Evolutionary conservation across 176 grass and related monocot species (phyloP), one percentile per base, ranked within the genome.

Genomic region (Carex scoparia): DNA sequence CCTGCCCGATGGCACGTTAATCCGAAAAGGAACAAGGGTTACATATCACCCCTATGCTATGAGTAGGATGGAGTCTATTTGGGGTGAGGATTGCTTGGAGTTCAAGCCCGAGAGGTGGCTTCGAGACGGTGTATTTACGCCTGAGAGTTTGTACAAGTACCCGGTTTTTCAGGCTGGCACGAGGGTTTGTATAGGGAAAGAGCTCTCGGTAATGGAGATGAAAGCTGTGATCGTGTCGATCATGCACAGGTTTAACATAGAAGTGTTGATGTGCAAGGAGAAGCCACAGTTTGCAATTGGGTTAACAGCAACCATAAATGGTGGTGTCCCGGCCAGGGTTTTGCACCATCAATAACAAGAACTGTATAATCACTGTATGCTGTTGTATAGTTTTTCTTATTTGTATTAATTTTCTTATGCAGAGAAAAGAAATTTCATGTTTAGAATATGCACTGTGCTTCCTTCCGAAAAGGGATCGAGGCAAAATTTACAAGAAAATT

Each of bases 11-110:
- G 93, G 91, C 61, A 92, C 91, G 19, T 91, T 92, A 66, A 83
- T 95, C 1, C 30, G 82, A 0, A 84, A 67, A 37, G 79, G 67
- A 31, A 67, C 87, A 42, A 87, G 91, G 10, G 87, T 95, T 12
- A 91, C 61, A 65, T 95, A 95, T 83, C 93, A 92, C 87, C 90
- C 91, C 53, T 95, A 95, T 77, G 89, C 93, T 15, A 95, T 95
- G 93, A 87, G 90, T 16, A 83, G 93, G 61, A 95, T 91, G 93
- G 87, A 84, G 33, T 61, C 30, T 40, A 89, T 95, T 66, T 97
- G 94, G 94, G 94, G 94, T 13, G 84, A 37, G 32, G 88, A 97
- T 86, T 92, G 86, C 84, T 10, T 32, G 32, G 81, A 74, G 35
- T 97, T 97, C 90, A 69, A 81, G 33, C 92, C 94, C 10, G 87